Percentiles rank a stretch among this genome's conserved stretches.
These are phyloP conservation scores for Micromonas commoda DNA, from an alignment of 139 green algal genomes.

Conservation along the genomic window DNA sequence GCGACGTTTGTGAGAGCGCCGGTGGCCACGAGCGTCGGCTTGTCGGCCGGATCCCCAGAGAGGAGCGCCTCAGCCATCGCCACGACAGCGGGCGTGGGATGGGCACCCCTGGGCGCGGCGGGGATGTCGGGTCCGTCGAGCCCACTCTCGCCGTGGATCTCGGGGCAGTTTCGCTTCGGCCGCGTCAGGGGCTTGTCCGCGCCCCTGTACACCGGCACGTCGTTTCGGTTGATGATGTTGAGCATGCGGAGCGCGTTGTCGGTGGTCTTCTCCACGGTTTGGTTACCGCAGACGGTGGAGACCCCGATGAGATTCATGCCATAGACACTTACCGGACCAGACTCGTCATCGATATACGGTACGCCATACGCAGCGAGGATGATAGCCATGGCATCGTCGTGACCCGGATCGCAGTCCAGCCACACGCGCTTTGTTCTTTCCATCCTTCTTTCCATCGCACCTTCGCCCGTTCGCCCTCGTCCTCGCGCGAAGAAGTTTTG, in stretches of 20 bases:
- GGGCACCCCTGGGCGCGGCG: background rate
- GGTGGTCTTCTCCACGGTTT: slow-evolving; percentile 72
- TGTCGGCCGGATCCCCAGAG: too few relatives aligned
- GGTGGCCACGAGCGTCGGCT: slow-evolving; percentile 66
- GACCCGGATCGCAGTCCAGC: slow-evolving; percentile 82
- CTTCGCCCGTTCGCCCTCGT: too few relatives aligned
- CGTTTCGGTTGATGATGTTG: slow-evolving; percentile 49
- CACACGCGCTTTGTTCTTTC: slow-evolving; percentile 43
- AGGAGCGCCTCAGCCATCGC: slow-evolving; percentile 70
- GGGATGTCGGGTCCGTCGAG: slow-evolving; percentile 39
- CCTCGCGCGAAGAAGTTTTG: too few relatives aligned
- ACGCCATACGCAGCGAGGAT: slow-evolving; percentile 65
- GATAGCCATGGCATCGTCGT: slow-evolving; percentile 90
- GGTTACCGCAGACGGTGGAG: slow-evolving; percentile 81
- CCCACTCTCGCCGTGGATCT: slow-evolving; percentile 88
- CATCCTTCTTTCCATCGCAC: too few relatives aligned
- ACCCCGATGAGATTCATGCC: slow-evolving; percentile 70
- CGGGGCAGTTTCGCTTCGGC: slow-evolving; percentile 54
- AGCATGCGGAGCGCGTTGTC: slow-evolving; percentile 74
- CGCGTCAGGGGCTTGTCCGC: slow-evolving; percentile 66
- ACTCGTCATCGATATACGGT: too few relatives aligned
- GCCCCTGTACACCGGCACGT: slow-evolving; percentile 58
- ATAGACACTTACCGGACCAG: too few relatives aligned
- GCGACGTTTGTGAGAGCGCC: slow-evolving; percentile 87
- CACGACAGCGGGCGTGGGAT: slow-evolving; percentile 53